These are phyloP conservation scores for Beauveria rudraprayagi DNA, from an alignment of 2,329 filamentous ascomycete genomes.

Conservation along the genomic window DNA sequence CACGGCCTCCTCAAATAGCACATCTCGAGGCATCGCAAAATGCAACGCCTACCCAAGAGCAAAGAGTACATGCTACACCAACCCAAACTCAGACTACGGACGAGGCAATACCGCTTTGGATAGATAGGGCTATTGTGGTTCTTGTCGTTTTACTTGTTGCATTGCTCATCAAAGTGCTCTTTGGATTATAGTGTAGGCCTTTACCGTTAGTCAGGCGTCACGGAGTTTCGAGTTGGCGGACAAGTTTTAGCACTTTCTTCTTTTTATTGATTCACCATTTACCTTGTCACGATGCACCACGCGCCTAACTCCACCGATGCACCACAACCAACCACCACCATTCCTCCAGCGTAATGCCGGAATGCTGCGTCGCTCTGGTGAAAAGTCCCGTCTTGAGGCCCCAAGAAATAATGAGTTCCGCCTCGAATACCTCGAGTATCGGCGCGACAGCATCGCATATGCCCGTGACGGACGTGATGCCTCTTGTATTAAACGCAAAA, in stretches of 20 bases:
- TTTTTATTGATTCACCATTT: background rate
- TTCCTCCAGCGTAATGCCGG: slow-evolving; percentile 42
- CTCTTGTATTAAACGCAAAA: slow-evolving; percentile 54
- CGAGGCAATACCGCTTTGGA: slow-evolving; percentile 59
- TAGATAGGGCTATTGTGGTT: slow-evolving; percentile 73
- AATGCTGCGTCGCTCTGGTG: slow-evolving; percentile 29
- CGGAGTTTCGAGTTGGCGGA: background rate
- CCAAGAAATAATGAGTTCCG: slow-evolving; percentile 52
- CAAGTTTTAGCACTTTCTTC: background rate
- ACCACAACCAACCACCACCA: slow-evolving; percentile 60
- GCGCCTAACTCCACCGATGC: slow-evolving; percentile 9
- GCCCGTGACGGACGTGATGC: slow-evolving; percentile 44
- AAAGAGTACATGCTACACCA: slow-evolving; percentile 10
- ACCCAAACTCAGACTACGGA: slow-evolving; percentile 13
- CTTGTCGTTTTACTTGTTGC: slow-evolving; percentile 62
- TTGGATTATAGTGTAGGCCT: slow-evolving; percentile 18
- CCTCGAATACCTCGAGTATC: slow-evolving; percentile 55
- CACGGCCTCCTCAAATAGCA: background rate
- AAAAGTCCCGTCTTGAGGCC: slow-evolving; percentile 45
- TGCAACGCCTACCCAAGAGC: slow-evolving; percentile 12
- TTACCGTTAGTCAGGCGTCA: background rate
- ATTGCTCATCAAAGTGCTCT: slow-evolving; percentile 54
- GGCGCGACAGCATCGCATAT: slow-evolving; percentile 49
- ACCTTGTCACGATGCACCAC: background rate
- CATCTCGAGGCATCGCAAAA: slow-evolving; percentile 12